These are phyloP conservation scores for Talaromyces sp. DNA, from an alignment of 2,329 filamentous ascomycete genomes.

Conservation along the genomic window DNA sequence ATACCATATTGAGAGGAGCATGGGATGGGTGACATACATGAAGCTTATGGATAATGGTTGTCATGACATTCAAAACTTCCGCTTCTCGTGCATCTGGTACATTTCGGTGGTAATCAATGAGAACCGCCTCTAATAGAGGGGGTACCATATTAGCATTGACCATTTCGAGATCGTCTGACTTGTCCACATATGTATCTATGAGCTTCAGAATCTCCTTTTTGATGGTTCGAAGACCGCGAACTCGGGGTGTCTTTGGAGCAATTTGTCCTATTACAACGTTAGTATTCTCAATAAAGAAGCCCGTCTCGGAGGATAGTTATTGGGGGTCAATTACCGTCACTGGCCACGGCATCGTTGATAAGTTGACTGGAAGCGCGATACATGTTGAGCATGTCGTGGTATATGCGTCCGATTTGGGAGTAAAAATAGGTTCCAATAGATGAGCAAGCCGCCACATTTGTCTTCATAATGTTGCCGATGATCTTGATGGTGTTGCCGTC, in stretches of 20 bases:
- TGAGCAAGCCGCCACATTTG: slow-evolving; percentile 96
- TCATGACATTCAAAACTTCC: slow-evolving; percentile 96
- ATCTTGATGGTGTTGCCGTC: slow-evolving; percentile 96
- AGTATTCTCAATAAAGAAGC: not conserved
- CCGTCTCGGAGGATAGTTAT: not conserved
- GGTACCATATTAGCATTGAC: slow-evolving; percentile 93
- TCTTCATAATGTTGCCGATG: slow-evolving; percentile 99
- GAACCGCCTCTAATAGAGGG: slow-evolving; percentile 88
- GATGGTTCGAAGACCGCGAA: slow-evolving; percentile 91
- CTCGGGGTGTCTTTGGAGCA: slow-evolving; percentile 95
- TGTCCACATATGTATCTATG: slow-evolving; percentile 97
- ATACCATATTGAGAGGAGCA: not conserved
- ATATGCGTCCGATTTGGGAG: slow-evolving; percentile 95
- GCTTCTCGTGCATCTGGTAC: slow-evolving; percentile 94
- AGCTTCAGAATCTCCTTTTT: slow-evolving; percentile 99
- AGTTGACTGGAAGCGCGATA: slow-evolving; percentile 95
- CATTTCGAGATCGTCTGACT: slow-evolving; percentile 92
- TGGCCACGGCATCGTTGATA: slow-evolving; percentile 88
- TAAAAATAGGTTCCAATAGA: slow-evolving; percentile 98
- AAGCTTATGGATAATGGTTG: slow-evolving; percentile 93
- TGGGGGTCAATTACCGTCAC: slow-evolving; percentile 64
- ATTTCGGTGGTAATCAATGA: slow-evolving; percentile 96
- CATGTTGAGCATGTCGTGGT: slow-evolving; percentile 98
- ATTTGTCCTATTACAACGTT: slow-evolving; percentile 67
- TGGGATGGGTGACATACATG: slow-evolving; percentile 66